These are phyloP conservation scores for Discostella pseudostelligera DNA, from an alignment of 108 stramenopile species.

Conservation along the genomic window DNA sequence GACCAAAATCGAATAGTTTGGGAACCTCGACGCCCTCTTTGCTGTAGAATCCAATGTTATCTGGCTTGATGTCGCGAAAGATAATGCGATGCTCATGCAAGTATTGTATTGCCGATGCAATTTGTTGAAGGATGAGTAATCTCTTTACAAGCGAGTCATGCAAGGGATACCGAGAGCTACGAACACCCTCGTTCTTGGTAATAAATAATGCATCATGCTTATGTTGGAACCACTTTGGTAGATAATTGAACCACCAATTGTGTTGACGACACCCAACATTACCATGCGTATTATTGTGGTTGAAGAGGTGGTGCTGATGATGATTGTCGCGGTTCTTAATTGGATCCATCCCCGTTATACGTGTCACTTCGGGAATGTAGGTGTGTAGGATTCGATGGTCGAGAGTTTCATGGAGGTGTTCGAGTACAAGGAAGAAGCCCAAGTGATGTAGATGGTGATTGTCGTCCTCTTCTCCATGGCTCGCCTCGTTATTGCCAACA, in stretches of 20 bases:
- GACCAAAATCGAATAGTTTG: slow-evolving; percentile 74
- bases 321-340: slow-evolving; percentile 32
- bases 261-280: background rate
- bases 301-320: slow-evolving; percentile 4
- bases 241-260: slow-evolving; percentile 13
- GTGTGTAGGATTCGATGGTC: slow-evolving; percentile 42
- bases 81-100: slow-evolving; percentile 64
- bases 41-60: slow-evolving; percentile 59
- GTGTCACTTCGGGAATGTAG: slow-evolving; percentile 27
- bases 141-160: slow-evolving; percentile 21
- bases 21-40: slow-evolving; percentile 19
- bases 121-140: slow-evolving; percentile 29
- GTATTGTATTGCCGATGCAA: slow-evolving; percentile 66
- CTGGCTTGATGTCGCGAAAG: slow-evolving; percentile 71
- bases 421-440: slow-evolving; percentile 68
- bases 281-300: background rate
- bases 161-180: slow-evolving; percentile 13
- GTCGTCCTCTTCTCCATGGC: background rate
- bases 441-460: slow-evolving; percentile 17
- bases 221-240: slow-evolving; percentile 2
- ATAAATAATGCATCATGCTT: slow-evolving; percentile 1
- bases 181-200: slow-evolving; percentile 1
- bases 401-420: slow-evolving; percentile 59
- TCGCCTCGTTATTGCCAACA: background rate
- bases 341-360: slow-evolving; percentile 20